phyloP scores from a whole-genome alignment of 2,329 filamentous ascomycete genomes.

The Calcarisporium arbuscula region DNA sequence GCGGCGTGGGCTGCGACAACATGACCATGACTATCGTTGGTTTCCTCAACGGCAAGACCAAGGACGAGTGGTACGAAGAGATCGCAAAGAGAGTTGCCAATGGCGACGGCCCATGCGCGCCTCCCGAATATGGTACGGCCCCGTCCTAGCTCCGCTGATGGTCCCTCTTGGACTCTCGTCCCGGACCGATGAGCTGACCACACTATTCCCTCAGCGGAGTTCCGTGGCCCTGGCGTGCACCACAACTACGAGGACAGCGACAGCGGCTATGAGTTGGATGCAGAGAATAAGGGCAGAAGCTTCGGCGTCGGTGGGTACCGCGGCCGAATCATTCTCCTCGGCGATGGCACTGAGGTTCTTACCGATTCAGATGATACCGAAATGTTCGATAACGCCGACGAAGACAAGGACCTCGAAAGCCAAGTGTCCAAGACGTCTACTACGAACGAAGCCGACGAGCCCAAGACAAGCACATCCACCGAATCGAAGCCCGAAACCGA shows the following conservation, averaged over 20 bases:
- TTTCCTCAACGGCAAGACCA: slow-evolving; percentile 82
- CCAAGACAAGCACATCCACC: slow-evolving; percentile 11
- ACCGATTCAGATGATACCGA: slow-evolving; percentile 85
- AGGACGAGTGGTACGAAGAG: slow-evolving; percentile 98
- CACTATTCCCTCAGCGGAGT: slow-evolving; percentile 56
- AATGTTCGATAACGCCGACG: slow-evolving; percentile 83
- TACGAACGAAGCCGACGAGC: slow-evolving; percentile 16
- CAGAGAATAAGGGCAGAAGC: slow-evolving; percentile 55
- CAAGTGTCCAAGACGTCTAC: slow-evolving; percentile 62
- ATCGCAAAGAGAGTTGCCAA: slow-evolving; percentile 90
- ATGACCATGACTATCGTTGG: slow-evolving; percentile 97
- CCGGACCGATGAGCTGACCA: slow-evolving; percentile 16
- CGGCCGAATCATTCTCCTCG: slow-evolving; percentile 88
- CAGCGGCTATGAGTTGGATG: slow-evolving; percentile 69
- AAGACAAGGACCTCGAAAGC: slow-evolving; percentile 79
- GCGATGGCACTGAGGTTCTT: slow-evolving; percentile 88
- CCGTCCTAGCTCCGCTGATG: slow-evolving; percentile 25
- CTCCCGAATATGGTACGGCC: slow-evolving; percentile 96
- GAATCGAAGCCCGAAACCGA: slow-evolving; percentile 18
- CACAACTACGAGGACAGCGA: slow-evolving; percentile 78
- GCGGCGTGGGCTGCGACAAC: slow-evolving; percentile 97
- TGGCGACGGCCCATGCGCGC: slow-evolving; percentile 95
- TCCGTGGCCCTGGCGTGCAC: slow-evolving; percentile 75
- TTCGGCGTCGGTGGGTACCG: slow-evolving; percentile 65
- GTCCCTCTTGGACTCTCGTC: slow-evolving; percentile 10